Conservation (phyloP, 2,329 filamentous ascomycete genomes). For the Conoideocrella luteorostrata region DNA sequence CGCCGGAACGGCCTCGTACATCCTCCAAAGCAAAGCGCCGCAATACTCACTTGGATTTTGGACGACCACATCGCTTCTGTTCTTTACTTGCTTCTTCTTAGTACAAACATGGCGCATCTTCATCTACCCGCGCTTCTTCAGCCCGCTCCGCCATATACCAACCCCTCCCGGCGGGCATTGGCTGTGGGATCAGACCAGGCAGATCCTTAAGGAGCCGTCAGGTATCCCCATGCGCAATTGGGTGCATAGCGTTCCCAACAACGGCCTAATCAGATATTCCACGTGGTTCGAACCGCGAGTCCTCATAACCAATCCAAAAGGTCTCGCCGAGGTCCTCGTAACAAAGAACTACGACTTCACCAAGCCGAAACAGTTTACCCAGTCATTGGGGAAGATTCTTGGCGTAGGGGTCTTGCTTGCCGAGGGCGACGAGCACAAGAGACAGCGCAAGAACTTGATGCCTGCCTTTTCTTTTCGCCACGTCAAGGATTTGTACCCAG, state of each 20-base stretch:
- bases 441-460: constrained; percentile 24
- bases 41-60: neutral
- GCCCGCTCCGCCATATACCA: constrained; percentile 41
- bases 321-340: constrained; percentile 57
- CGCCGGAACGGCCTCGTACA: neutral
- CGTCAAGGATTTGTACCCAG: constrained; percentile 25
- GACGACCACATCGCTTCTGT: neutral
- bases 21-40: neutral
- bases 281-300: constrained; percentile 47
- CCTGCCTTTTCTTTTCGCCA: constrained; percentile 25
- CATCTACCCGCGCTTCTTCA: no score
- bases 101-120: no score
- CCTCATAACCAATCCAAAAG: constrained; percentile 51
- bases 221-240: constrained; percentile 45
- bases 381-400: constrained; percentile 60
- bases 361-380: constrained; percentile 67
- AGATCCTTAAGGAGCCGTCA: neutral
- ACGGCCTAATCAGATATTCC: constrained; percentile 59
- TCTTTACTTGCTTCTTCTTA: constrained; percentile 7
- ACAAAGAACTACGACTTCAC: constrained; percentile 60
- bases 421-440: constrained; percentile 26
- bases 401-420: constrained; percentile 46
- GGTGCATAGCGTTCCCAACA: constrained; percentile 46
- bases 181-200: constrained; percentile 43
- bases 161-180: constrained; percentile 37